Percentiles rank a stretch among this genome's conserved stretches.
Evolutionary conservation across 1,284 basidiomycete species (phyloP).

Genomic region (Tilletiaria anomala): DNA sequence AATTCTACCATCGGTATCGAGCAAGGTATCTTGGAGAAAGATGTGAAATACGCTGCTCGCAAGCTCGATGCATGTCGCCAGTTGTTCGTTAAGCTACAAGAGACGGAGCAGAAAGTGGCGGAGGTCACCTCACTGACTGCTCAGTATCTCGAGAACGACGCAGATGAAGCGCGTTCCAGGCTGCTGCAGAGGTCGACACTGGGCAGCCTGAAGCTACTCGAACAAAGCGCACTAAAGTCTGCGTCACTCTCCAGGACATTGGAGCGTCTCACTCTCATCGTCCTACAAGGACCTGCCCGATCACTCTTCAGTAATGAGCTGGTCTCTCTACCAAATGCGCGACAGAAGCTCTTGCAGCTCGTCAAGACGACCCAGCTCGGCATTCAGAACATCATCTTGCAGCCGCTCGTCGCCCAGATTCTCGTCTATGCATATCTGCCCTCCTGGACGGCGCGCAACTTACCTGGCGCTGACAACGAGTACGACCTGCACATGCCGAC

Average conservation of each 20-base stretch:
- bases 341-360: constrained; percentile 52
- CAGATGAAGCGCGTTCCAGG: too few relatives aligned
- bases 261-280: constrained; percentile 6
- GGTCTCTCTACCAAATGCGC: constrained; percentile 46
- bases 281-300: constrained; percentile 8
- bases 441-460: constrained; percentile 48
- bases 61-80: too few relatives aligned
- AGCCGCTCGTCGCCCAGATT: constrained; percentile 66
- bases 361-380: constrained; percentile 60
- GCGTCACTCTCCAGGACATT: not conserved
- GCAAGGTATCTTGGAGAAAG: too few relatives aligned
- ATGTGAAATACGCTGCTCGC: too few relatives aligned
- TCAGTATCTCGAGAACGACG: too few relatives aligned
- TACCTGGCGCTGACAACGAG: constrained; percentile 21
- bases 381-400: constrained; percentile 66
- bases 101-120: too few relatives aligned
- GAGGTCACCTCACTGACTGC: too few relatives aligned
- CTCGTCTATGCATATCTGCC: constrained; percentile 55
- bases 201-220: constrained; percentile 6
- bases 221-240: constrained; percentile 3
- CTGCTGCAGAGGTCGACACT: too few relatives aligned
- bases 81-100: too few relatives aligned
- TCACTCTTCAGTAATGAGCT: not conserved
- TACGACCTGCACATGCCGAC: constrained; percentile 70
- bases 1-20: too few relatives aligned